Conservation (phyloP, 352 stramenopile species). For the Pythium rhizo-oryzae region DNA sequence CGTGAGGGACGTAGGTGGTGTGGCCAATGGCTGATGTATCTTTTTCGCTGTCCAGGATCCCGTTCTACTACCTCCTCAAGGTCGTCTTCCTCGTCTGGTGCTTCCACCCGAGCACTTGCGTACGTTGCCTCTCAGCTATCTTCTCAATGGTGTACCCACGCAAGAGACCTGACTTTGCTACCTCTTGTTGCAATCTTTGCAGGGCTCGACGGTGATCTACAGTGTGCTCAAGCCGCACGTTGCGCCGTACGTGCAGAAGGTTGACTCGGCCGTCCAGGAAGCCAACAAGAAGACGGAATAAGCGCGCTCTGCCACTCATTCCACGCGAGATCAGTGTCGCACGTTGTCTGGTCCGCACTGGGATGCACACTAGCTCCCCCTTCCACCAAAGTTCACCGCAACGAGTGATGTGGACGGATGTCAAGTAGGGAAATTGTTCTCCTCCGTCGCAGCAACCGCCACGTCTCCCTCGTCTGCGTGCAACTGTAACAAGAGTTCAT, state of each 20-base stretch:
- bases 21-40: slow-evolving; percentile 1
- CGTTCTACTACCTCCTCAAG: slow-evolving; percentile 91
- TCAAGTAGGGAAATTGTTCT: not conserved
- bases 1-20: not conserved
- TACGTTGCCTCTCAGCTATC: slow-evolving; percentile 26
- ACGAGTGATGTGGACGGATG: slow-evolving; percentile 1
- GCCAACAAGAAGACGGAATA: slow-evolving; percentile 57
- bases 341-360: slow-evolving; percentile 1
- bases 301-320: slow-evolving; percentile 9
- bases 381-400: not conserved
- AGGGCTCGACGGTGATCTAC: slow-evolving; percentile 87
- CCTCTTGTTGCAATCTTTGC: not conserved
- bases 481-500: slow-evolving; percentile 32
- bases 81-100: slow-evolving; percentile 85
- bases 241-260: slow-evolving; percentile 62
- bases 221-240: slow-evolving; percentile 86
- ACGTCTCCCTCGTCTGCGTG: not conserved
- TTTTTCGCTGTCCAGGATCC: slow-evolving; percentile 43
- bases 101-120: slow-evolving; percentile 78
- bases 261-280: slow-evolving; percentile 68
- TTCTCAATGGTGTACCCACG: not conserved
- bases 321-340: not conserved
- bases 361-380: not conserved
- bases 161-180: not conserved
- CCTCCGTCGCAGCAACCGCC: not conserved